Conservation (phyloP, 768 basidiomycete species). For the Collybia mongolica region DNA sequence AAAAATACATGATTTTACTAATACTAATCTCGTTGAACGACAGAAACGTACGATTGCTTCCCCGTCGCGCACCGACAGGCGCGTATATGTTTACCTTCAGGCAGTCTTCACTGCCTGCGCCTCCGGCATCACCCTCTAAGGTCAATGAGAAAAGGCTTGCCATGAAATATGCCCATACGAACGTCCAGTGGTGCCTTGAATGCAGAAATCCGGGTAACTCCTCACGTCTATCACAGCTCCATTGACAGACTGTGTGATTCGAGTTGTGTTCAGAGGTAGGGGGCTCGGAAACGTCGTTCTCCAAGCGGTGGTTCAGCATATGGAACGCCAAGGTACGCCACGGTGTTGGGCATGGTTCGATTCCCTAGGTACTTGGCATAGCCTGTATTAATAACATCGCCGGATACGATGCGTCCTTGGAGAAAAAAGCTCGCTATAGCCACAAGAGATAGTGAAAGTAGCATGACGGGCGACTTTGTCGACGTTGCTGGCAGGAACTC, state of each 20-base stretch:
- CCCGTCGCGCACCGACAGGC: slow-evolving; percentile 43
- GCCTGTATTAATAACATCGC: slow-evolving; percentile 48
- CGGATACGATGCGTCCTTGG: slow-evolving; percentile 3
- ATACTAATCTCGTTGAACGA: background rate
- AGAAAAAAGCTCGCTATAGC: slow-evolving; percentile 9
- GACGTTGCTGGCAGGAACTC: too few species aligned
- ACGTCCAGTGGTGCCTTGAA: slow-evolving; percentile 57
- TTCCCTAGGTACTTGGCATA: slow-evolving; percentile 61
- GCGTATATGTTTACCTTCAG: slow-evolving; percentile 66
- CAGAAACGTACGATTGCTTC: slow-evolving; percentile 42
- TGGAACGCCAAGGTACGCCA: slow-evolving; percentile 58
- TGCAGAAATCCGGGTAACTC: slow-evolving; percentile 54
- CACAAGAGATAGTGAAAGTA: slow-evolving; percentile 8
- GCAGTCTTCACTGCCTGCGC: slow-evolving; percentile 67
- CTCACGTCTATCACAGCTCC: slow-evolving; percentile 50
- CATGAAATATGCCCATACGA: slow-evolving; percentile 7
- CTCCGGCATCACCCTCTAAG: slow-evolving; percentile 54
- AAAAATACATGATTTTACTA: background rate
- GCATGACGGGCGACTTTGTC: slow-evolving; percentile 6
- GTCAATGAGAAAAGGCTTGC: background rate
- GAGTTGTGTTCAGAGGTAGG: slow-evolving; percentile 47
- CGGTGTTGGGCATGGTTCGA: slow-evolving; percentile 46
- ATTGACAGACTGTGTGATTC: slow-evolving; percentile 31
- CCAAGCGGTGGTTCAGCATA: slow-evolving; percentile 61
- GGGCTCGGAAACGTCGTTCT: slow-evolving; percentile 52